Conservation (phyloP, 2,329 filamentous ascomycete genomes). For the Sclerotinia nivalis region DNA sequence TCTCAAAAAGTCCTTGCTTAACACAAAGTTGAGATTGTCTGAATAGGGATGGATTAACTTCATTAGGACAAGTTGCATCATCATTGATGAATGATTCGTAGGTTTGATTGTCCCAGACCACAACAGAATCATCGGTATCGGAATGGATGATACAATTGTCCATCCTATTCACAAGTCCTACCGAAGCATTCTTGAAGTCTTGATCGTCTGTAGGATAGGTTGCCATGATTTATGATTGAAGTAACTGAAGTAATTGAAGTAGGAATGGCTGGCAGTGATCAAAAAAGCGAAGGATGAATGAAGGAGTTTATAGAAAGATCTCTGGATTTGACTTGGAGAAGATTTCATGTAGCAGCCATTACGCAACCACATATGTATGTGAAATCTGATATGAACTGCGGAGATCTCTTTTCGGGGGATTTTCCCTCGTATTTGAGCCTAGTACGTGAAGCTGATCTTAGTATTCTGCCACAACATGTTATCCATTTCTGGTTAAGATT, state of each 20-base stretch:
- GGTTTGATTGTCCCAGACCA: not conserved
- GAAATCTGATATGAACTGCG: not conserved
- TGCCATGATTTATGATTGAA: not conserved
- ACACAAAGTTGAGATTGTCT: constrained; percentile 1
- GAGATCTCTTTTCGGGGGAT: not conserved
- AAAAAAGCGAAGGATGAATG: not conserved
- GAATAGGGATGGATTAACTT: not conserved
- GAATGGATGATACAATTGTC: not conserved
- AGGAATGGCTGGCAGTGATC: not conserved
- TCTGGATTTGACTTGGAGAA: not conserved
- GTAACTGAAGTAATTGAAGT: not conserved
- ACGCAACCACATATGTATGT: not conserved
- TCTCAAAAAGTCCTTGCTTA: not conserved
- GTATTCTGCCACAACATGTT: too few species aligned
- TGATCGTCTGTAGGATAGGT: not conserved
- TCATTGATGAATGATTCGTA: not conserved
- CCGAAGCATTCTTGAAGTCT: constrained; percentile 2
- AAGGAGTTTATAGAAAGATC: not conserved
- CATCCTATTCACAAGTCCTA: not conserved
- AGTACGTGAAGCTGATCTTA: too few species aligned
- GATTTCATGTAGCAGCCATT: not conserved
- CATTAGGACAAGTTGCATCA: not conserved
- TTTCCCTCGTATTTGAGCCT: too few species aligned
- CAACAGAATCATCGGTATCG: not conserved
- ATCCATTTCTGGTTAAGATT: too few species aligned